phyloP scores from a whole-genome alignment of 768 basidiomycete species.

The Leccinum truebloodii region DNA sequence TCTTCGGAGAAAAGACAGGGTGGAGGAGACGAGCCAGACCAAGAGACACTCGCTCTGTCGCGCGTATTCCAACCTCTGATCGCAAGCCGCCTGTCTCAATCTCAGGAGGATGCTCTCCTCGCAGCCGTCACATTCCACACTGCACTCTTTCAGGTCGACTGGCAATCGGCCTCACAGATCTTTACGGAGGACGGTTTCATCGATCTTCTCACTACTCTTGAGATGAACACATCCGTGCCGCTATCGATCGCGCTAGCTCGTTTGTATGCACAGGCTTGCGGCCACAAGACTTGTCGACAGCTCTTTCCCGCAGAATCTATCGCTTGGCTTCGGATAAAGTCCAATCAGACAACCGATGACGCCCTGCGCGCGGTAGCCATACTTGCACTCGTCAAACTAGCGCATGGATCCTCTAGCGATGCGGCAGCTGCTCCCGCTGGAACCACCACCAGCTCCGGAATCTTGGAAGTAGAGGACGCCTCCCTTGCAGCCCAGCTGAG shows the following conservation, averaged over 20 bases:
- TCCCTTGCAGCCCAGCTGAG: conserved; percentile 58
- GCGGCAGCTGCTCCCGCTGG: conserved; percentile 21
- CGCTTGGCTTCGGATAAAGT: conserved; percentile 67
- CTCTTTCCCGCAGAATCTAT: conserved; percentile 55
- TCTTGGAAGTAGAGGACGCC: conserved; percentile 34
- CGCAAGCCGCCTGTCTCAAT: conserved; percentile 52
- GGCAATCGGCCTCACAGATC: conserved; percentile 62
- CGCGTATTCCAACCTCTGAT: conserved; percentile 53
- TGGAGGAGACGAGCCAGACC: conserved; percentile 42
- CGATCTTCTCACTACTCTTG: conserved; percentile 63
- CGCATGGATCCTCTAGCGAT: conserved; percentile 55
- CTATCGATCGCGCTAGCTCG: conserved; percentile 67
- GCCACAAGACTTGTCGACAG: conserved; percentile 70
- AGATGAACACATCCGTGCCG: conserved; percentile 52
- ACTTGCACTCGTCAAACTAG: conserved; percentile 78
- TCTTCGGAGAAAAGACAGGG: conserved; percentile 35
- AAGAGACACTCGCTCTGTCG: conserved; percentile 50
- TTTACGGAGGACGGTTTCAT: conserved; percentile 63
- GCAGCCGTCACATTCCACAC: conserved; percentile 64
- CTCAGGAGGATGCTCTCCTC: conserved; percentile 52
- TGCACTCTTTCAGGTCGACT: conserved; percentile 86
- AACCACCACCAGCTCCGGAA: conserved; percentile 12
- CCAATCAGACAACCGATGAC: conserved; percentile 46
- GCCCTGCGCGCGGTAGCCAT: conserved; percentile 61
- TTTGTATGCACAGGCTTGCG: conserved; percentile 73